Evolutionary conservation across 2,329 filamentous ascomycete species (phyloP), one percentile per base, ranked within the genome.

Genomic region (Hypoxylon sp.): DNA sequence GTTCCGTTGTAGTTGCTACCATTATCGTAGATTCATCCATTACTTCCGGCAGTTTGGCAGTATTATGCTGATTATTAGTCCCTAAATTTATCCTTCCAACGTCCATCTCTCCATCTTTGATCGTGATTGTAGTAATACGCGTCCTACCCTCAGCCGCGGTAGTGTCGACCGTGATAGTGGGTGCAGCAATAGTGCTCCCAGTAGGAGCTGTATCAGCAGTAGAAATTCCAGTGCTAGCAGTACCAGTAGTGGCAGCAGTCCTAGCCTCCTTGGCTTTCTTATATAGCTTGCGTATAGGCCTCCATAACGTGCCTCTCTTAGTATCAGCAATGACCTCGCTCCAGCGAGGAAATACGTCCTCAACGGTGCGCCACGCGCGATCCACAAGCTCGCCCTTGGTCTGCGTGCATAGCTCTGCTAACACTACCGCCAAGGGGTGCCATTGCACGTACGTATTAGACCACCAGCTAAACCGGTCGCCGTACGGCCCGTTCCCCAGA

Each of bases 371-470:
- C 86, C 86, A 88, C 0, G 86, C 85, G 55, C 82, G 79, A 4
- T 84, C 81, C 14, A 82, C 84, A 31, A 84, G 75, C 19, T 80
- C 79, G 5, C 84, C 84, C 39, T 79, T 77, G 2, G 83, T 82
- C 70, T 84, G 83, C 2, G 80, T 77, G 72, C 85, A 87, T 22
- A 88, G 79, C 67, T 87, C 85, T 0, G 85, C 85, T 13, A 87
- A 76, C 1, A 84, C 81, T 5, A 87, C 84, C 1, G 86, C 84
- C 0, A 88, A 77, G 6, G 85, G 82, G 69, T 88, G 86, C 86
- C 86, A 88, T 64, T 86, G 85, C 13, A 86, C 82, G 74, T 85
- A 87, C 0, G 79, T 83, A 13, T 80, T 74, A n/a, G 81, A 79
- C 80, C 85, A 84, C 83, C 85, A 87, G 19, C 75, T 74, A 75